Conservation (phyloP, 83 land plant genomes). For the Isoetes engelmannii region DNA sequence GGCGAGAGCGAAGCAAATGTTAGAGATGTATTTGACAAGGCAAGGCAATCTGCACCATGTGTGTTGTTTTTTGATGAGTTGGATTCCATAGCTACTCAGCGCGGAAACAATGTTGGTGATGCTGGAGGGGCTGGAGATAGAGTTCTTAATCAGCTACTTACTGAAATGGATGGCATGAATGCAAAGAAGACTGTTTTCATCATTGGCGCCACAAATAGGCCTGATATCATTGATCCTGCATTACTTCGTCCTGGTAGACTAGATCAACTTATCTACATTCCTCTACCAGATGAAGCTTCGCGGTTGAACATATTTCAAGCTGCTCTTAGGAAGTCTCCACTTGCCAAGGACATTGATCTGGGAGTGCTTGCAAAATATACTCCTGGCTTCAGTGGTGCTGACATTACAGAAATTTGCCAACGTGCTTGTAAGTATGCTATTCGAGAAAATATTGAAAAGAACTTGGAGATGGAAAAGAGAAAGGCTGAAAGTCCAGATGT, state of each 20-base stretch:
- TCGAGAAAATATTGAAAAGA: neutral
- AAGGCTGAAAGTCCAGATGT: conserved; percentile 13
- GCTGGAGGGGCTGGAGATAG: conserved; percentile 1
- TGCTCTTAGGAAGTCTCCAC: neutral
- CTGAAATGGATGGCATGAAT: conserved; percentile 61
- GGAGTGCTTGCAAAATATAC: neutral
- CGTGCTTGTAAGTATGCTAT: neutral
- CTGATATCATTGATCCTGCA: neutral
- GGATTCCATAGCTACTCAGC: conserved; percentile 20
- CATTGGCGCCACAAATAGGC: neutral
- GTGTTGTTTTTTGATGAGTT: conserved; percentile 18
- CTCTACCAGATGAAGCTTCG: conserved; percentile 15
- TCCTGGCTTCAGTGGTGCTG: neutral
- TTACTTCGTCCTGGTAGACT: neutral
- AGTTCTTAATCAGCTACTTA: conserved; percentile 2
- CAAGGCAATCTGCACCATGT: conserved; percentile 17
- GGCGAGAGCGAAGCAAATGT: conserved; percentile 21
- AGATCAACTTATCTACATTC: conserved; percentile 18
- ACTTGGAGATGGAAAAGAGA: conserved; percentile 16
- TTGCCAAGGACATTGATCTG: neutral
- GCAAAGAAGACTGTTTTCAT: conserved; percentile 27
- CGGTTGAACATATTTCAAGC: conserved; percentile 1
- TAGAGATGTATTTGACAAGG: conserved; percentile 20
- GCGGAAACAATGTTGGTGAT: neutral
- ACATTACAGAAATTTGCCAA: neutral